Conservation (phyloP, 805 yeast species). For the Candida chilensis region DNA sequence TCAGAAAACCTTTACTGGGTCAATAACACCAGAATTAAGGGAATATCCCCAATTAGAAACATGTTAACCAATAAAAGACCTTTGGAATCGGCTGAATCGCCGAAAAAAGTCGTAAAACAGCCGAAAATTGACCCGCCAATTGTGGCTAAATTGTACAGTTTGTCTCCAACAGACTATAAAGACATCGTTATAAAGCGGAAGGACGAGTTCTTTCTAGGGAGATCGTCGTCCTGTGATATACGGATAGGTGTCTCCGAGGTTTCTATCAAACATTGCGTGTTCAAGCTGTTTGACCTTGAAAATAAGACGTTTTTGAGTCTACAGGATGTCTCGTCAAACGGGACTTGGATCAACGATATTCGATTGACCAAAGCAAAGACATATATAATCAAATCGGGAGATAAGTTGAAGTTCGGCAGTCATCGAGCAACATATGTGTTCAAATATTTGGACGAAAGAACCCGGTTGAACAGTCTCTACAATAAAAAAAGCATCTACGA, state of each 20-base stretch:
- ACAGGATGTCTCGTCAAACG: constrained; percentile 55
- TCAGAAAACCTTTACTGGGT: constrained; percentile 4
- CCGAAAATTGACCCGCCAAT: constrained; percentile 2
- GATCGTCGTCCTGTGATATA: constrained; percentile 54
- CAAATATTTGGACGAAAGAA: constrained; percentile 22
- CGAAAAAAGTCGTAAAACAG: constrained; percentile 8
- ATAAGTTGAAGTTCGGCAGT: constrained; percentile 51
- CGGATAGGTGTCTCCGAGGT: constrained; percentile 47
- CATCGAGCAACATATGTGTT: constrained; percentile 41
- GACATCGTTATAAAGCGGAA: constrained; percentile 19
- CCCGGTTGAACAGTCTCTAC: constrained; percentile 4
- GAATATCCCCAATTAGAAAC: constrained; percentile 3
- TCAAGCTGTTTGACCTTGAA: constrained; percentile 26
- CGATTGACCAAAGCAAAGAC: constrained; percentile 38
- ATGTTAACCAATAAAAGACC: background rate
- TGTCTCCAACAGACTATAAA: constrained; percentile 19
- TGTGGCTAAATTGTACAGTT: constrained; percentile 12
- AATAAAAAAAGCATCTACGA: constrained; percentile 41
- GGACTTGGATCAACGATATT: constrained; percentile 56
- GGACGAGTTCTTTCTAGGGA: constrained; percentile 30
- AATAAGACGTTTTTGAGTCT: constrained; percentile 30
- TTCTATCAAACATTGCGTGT: constrained; percentile 55
- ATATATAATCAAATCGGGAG: constrained; percentile 51
- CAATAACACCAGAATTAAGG: constrained; percentile 3
- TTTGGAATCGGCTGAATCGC: constrained; percentile 4